Evolutionary conservation across 148 eudicot species (phyloP), one percentile per base, ranked within the genome.

Genomic region (Camellia sinensis): DNA sequence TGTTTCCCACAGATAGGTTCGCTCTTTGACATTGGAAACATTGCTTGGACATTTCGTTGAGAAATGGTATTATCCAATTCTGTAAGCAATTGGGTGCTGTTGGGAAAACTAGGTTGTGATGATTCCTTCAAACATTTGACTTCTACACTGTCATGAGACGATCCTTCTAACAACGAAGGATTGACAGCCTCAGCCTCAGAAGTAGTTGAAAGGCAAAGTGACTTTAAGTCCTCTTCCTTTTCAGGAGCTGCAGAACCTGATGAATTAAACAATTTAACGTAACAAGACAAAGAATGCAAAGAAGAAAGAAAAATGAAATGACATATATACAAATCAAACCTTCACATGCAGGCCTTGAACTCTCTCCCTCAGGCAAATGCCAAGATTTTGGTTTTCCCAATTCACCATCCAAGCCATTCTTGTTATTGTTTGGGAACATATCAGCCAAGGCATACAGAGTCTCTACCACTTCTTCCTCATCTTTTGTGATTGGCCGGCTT

Each of bases 401-500:
- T 85, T 86, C 85, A 63, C 67, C 60, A 37, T 79, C 69, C 21
- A 37, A 60, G 41, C 53, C 69, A 6, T 67, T 59, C 59, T 75
- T 67, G 63, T 75, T 80, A 60, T 65, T 76, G 57, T 40, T 83
- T 63, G 92, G 82, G 80, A 86, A 79, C 88, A 91, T 77, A 63
- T 77, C 89, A 50, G 94, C 90, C 84, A 94, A 86, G 67, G 97
- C 91, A 70, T 78, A 86, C 74, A 94, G 83, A 78, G 97, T 85
- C 83, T 94, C 93, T 3, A 87, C 97, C 79, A 89, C 98, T 89
- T 94, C 98, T 86, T 89, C 89, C 79, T 92, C 98, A 56, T 92
- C 97, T 87, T 89, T 92, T 41, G 94, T 84, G 72, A 92, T 81
- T 22, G 73, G 73, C 75, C 74, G 62, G 67, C 45, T 77, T 37